phyloP scores from a whole-genome alignment of 1,284 basidiomycete genomes.

The Moesziomyces sp. region DNA sequence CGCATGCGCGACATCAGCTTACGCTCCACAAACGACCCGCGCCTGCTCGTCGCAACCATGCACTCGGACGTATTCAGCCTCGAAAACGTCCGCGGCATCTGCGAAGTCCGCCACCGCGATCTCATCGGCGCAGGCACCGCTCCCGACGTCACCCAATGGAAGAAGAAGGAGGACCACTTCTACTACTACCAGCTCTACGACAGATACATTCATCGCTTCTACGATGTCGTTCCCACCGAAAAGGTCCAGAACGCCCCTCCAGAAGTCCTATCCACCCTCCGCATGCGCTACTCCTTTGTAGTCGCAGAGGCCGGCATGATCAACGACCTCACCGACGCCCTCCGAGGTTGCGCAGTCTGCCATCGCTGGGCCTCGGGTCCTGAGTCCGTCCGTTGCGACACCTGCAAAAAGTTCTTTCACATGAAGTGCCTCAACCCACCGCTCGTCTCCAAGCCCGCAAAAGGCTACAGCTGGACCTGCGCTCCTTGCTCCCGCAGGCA shows the following conservation, averaged over 20 bases:
- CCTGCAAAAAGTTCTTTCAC: conserved; percentile 93
- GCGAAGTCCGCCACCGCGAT: conserved; percentile 91
- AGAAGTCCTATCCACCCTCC: conserved; percentile 70
- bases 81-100: conserved; percentile 87
- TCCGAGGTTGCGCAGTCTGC: conserved; percentile 87
- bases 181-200: conserved; percentile 94
- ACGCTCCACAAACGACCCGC: conserved; percentile 83
- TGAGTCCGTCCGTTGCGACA: conserved; percentile 91
- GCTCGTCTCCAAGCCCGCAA: conserved; percentile 90
- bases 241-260: conserved; percentile 80
- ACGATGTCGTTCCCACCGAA: conserved; percentile 89
- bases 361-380: conserved; percentile 77
- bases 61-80: conserved; percentile 94
- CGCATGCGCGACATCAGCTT: conserved; percentile 88
- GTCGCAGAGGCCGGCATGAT: conserved; percentile 92
- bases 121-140: conserved; percentile 75
- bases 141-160: conserved; percentile 90
- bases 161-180: conserved; percentile 91
- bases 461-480: conserved; percentile 98
- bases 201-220: conserved; percentile 97
- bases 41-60: conserved; percentile 90
- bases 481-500: conserved; percentile 88
- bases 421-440: conserved; percentile 94
- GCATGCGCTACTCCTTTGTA: conserved; percentile 90
- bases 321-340: conserved; percentile 85